Evolutionary conservation across 2,329 filamentous ascomycete species (phyloP).

Genomic region (Stachybotrys chlorohalonatus): DNA sequence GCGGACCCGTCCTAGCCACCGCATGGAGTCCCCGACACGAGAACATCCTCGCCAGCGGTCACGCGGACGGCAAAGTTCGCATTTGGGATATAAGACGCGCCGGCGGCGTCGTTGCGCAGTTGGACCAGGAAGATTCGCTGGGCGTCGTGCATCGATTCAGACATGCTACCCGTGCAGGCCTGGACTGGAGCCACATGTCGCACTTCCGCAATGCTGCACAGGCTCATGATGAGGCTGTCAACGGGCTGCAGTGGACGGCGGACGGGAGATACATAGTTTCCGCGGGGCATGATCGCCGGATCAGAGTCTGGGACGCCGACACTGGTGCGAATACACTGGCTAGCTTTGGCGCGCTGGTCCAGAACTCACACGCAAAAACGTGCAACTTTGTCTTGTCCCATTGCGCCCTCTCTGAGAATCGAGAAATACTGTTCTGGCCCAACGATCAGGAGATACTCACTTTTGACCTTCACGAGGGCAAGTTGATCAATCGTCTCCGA

Average conservation of each 20-base stretch:
- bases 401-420: slow-evolving; percentile 41
- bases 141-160: slow-evolving; percentile 46
- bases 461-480: slow-evolving; percentile 72
- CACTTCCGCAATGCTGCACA: slow-evolving; percentile 42
- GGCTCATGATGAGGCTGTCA: slow-evolving; percentile 76
- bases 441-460: slow-evolving; percentile 74
- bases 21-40: slow-evolving; percentile 78
- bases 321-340: slow-evolving; percentile 80
- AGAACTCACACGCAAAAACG: slow-evolving; percentile 59
- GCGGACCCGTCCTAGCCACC: slow-evolving; percentile 57
- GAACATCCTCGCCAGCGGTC: slow-evolving; percentile 72
- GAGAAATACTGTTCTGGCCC: slow-evolving; percentile 69
- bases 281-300: slow-evolving; percentile 71
- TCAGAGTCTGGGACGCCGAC: slow-evolving; percentile 78
- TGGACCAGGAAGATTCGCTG: slow-evolving; percentile 77
- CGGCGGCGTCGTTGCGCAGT: slow-evolving; percentile 62
- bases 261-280: slow-evolving; percentile 70
- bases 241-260: slow-evolving; percentile 77
- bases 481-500: slow-evolving; percentile 59
- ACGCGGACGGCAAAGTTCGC: slow-evolving; percentile 74
- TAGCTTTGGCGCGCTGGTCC: slow-evolving; percentile 75
- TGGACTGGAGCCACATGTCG: slow-evolving; percentile 17
- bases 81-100: slow-evolving; percentile 84
- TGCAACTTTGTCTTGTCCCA: slow-evolving; percentile 57
- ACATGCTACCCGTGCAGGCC: slow-evolving; percentile 19